Conservation (phyloP, 345 rosid genomes). For the Nasturtium officinale region DNA sequence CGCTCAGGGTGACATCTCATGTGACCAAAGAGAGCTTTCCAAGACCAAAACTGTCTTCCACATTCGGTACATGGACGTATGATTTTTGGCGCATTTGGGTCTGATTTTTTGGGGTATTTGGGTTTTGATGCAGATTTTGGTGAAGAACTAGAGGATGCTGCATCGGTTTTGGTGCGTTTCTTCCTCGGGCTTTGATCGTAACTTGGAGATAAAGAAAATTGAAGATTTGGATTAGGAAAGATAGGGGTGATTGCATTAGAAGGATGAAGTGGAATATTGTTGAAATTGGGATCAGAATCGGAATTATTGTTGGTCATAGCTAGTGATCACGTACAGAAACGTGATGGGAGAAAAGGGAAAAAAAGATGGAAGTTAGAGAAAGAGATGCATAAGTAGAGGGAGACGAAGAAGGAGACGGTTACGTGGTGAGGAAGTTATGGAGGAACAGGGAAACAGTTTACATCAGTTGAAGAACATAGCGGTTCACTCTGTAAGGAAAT, state of each 20-base stretch:
- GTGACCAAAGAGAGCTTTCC: conserved; percentile 94
- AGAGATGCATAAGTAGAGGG: conserved; percentile 46
- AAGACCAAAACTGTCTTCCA: conserved; percentile 86
- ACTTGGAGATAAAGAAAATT: conserved; percentile 40
- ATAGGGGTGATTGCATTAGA: conserved; percentile 29
- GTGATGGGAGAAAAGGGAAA: conserved; percentile 5
- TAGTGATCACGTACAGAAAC: conserved; percentile 15
- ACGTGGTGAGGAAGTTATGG: conserved; percentile 38
- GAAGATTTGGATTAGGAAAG: conserved; percentile 31
- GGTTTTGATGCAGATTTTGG: conserved; percentile 39
- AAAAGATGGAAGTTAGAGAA: conserved; percentile 23
- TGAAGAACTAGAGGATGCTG: conserved; percentile 28
- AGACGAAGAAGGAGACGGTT: conserved; percentile 35
- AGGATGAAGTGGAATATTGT: conserved; percentile 24
- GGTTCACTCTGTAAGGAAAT: conserved; percentile 25
- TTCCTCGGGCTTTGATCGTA: conserved; percentile 47
- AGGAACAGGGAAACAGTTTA: conserved; percentile 40
- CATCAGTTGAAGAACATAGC: conserved; percentile 42
- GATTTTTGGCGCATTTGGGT: conserved; percentile 72
- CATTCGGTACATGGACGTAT: conserved; percentile 89
- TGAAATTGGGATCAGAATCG: conserved; percentile 37
- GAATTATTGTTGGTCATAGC: conserved; percentile 37
- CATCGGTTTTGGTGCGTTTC: conserved; percentile 51
- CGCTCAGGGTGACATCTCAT: conserved; percentile 97
- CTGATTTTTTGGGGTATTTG: conserved; percentile 61